Evolutionary conservation across 148 eudicot genomes (phyloP), one percentile per base, ranked within the genome.

Genomic region (Arctostaphylos glauca): DNA sequence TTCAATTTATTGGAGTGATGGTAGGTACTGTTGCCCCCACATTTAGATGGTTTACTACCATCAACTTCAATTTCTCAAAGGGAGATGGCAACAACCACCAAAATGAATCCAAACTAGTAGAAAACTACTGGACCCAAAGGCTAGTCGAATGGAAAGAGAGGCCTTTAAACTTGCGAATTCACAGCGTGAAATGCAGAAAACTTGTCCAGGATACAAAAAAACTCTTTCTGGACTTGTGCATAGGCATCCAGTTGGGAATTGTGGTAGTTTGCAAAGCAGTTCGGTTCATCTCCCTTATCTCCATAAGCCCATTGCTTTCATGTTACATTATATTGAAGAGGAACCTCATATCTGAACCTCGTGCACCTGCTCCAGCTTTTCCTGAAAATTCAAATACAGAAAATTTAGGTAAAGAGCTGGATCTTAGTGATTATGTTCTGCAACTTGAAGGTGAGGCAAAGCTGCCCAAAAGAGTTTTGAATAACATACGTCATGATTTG

Each of bases 51-150:
- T 82, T 86, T 46, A 48, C 49, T 53, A 67, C 83, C 16, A 55
- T 74, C 9, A 80, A 62, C 4, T 81, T 75, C 71, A 72, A 50
- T 23, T 31, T 41, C 25, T 18, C 75, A 16, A 72, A 48, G 25
- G 58, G 5, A 43, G 43, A 41, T 6, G 18, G 2, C 38, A 84
- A 15, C 19, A 74, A 52, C 50, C 81, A 31, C 50, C 23, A 5
- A 21, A 13, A 43, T 18, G 71, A 70, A 4, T 77, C 74, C 23
- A 85, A 62, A 55, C 54, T 75, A 21, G 90, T 62, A 13, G 68
- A 88, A 70, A 55, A 5, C 1, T 85, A 84, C 23, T 88, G 90
- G 88, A 84, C 75, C 41, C 74, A 50, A 18, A 80, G n/a, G 81
- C 44, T 88, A 21, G 9, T 31, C 3, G 83, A 68, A 0, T 88